phyloP scores from a whole-genome alignment of 1,284 basidiomycete species.

The Boletus subluridellus region DNA sequence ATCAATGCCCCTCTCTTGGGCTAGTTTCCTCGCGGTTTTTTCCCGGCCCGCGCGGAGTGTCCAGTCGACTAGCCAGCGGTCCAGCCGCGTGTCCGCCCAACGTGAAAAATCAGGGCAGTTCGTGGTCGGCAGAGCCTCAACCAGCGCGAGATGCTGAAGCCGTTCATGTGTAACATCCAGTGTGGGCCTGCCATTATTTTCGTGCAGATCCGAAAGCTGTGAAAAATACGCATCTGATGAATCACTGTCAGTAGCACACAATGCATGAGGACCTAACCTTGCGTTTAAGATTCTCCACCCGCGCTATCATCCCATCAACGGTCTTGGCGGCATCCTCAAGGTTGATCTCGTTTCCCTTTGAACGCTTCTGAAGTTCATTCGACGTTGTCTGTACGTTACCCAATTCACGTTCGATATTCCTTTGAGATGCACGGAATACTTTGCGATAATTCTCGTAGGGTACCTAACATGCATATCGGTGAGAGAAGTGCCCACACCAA shows the following conservation, averaged over 20 bases:
- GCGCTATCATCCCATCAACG: constrained; percentile 73
- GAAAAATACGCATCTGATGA: constrained; percentile 17
- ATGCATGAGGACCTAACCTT: constrained; percentile 53
- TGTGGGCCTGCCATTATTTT: constrained; percentile 60
- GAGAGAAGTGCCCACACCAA: constrained; percentile 8
- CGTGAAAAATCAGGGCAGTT: constrained; percentile 59
- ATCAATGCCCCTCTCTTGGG: constrained; percentile 68
- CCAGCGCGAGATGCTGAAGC: constrained; percentile 59
- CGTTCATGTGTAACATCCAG: constrained; percentile 71
- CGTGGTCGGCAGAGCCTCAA: constrained; percentile 55
- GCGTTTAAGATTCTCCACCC: constrained; percentile 73
- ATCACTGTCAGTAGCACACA: constrained; percentile 7
- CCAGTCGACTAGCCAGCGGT: constrained; percentile 93
- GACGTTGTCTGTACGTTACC: constrained; percentile 54
- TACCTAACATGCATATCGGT: constrained; percentile 47
- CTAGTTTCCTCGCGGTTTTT: constrained; percentile 65
- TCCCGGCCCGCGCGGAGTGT: constrained; percentile 73
- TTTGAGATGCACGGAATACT: constrained; percentile 75
- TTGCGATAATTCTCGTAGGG: constrained; percentile 85
- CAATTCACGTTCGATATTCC: constrained; percentile 76
- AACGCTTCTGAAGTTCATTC: constrained; percentile 51
- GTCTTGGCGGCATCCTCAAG: constrained; percentile 55
- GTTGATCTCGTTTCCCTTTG: constrained; percentile 38
- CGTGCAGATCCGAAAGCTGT: constrained; percentile 70
- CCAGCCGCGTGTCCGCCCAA: constrained; percentile 79